Evolutionary conservation across 192 early-diverging fungal genomes (phyloP).

Genomic region (Radiomyces spectabilis): DNA sequence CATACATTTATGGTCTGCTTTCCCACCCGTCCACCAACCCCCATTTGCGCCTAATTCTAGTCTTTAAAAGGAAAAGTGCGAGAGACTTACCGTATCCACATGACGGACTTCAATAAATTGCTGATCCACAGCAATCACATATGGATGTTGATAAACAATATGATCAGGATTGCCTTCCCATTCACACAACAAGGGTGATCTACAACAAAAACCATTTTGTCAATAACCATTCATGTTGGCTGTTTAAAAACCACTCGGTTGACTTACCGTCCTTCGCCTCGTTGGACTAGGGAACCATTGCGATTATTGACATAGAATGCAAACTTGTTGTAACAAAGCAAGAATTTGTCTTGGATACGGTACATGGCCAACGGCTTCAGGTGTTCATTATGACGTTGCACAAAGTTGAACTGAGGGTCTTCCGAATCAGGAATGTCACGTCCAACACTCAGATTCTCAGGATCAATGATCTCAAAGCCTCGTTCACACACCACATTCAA

Average conservation of each 20-base stretch:
- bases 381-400: slow-evolving; percentile 64
- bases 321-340: slow-evolving; percentile 93
- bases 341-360: slow-evolving; percentile 63
- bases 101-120: slow-evolving; percentile 88
- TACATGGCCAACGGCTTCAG: slow-evolving; percentile 82
- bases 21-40: no score
- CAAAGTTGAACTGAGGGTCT: slow-evolving; percentile 77
- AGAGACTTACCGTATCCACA: slow-evolving; percentile 58
- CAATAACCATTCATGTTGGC: not conserved
- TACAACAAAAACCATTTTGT: not conserved
- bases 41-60: no score
- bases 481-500: slow-evolving; percentile 86
- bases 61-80: no score
- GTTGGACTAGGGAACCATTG: slow-evolving; percentile 7
- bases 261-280: slow-evolving; percentile 44
- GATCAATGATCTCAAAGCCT: slow-evolving; percentile 93
- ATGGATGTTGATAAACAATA: slow-evolving; percentile 64
- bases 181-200: slow-evolving; percentile 23
- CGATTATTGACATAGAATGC: slow-evolving; percentile 87
- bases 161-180: slow-evolving; percentile 28
- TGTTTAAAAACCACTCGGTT: not conserved
- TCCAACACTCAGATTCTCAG: slow-evolving; percentile 71
- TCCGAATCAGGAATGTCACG: slow-evolving; percentile 78
- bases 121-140: slow-evolving; percentile 83
- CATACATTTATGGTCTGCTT: no score